These are phyloP conservation scores for Durotheca rogersii DNA, from an alignment of 495 filamentous ascomycete species.

Conservation along the genomic window DNA sequence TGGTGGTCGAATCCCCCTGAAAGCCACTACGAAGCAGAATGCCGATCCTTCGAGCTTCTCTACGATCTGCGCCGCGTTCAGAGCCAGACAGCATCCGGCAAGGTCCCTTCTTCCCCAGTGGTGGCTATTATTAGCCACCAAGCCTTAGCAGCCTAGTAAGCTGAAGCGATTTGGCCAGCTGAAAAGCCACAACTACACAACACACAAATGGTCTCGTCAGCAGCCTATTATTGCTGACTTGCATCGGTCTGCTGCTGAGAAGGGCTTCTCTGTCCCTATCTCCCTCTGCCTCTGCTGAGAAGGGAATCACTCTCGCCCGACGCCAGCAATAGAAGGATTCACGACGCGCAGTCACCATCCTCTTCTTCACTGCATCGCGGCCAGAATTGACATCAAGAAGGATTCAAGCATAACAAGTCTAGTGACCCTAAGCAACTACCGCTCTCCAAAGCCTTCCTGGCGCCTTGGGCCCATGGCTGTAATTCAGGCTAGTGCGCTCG, in stretches of 20 bases:
- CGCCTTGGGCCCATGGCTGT: no score
- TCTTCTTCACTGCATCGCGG: no score
- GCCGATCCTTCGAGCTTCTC: conserved; percentile 22
- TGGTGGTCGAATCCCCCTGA: conserved; percentile 20
- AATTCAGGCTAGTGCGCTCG: no score
- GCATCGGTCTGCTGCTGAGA: conserved; percentile 21
- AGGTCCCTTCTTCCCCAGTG: conserved; percentile 6
- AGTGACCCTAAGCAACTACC: no score
- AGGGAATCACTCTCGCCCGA: conserved; percentile 12
- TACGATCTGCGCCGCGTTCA: no score
- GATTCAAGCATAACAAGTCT: no score
- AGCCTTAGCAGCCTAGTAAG: neutral
- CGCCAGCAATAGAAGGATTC: conserved; percentile 8
- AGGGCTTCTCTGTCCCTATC: no score
- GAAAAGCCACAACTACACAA: no score
- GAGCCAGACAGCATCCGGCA: conserved; percentile 16
- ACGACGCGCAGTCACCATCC: conserved; percentile 14
- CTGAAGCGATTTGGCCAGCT: conserved; percentile 10
- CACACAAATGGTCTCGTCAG: no score
- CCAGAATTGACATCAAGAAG: no score
- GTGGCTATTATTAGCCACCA: conserved; percentile 31
- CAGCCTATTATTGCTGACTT: neutral
- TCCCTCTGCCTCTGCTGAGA: conserved; percentile 2
- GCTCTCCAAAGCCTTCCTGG: no score
- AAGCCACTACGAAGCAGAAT: neutral